Base-by-base conservation (phyloP, 768 basidiomycete species). In the Auricularia heimuer region DNA sequence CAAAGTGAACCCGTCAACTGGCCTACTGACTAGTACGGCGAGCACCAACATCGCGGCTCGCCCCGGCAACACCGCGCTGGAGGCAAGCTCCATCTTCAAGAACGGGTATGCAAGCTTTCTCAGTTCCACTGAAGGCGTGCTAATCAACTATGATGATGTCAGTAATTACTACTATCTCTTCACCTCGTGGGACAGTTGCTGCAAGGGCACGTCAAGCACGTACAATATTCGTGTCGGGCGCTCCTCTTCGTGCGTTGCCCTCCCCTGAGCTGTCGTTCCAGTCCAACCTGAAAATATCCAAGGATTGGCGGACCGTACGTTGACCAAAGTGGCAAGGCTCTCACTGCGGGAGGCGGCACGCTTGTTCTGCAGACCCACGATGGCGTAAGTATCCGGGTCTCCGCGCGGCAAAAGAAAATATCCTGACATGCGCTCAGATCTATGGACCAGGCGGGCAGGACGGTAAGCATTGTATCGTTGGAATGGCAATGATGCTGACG, bases 201-300 rank as follows among this genome's bases (percentile, higher is more conserved):
- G 83, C 71, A 58, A 70, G 29, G 83, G 83, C 3, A 78, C 77
- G 16, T 74, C 72, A 10, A 82, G 82, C 72, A 85, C 83, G 0
- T 85, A 85, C 69, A 86, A 84, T 66, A 86, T 85, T 64, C 79
- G 83, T 8, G 83, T 86, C 36, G 82, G 82, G 24, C 76, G 84
- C 36, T 79, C 82, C 4, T 69, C 75, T 3, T 77, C 73, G 81
- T 81, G 62, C 44, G 77, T 70, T 21, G 35, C 29, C 47, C 1
- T 36, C 37, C 33, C 29, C 29, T 29, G 29, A 29, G 29, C 29
- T 29, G 29, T 29, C 29, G 29, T 29, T 29, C 29, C 29, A 29
- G 1, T 29, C 29, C 29, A 29, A 29, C 29, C 1, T 29, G 29
- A 29, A 29, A 2, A 29, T 29, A 29, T 29, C 29, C 29, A 29